These are phyloP conservation scores for Barnettozyma californica DNA, from an alignment of 805 yeast genomes.

Conservation along the genomic window DNA sequence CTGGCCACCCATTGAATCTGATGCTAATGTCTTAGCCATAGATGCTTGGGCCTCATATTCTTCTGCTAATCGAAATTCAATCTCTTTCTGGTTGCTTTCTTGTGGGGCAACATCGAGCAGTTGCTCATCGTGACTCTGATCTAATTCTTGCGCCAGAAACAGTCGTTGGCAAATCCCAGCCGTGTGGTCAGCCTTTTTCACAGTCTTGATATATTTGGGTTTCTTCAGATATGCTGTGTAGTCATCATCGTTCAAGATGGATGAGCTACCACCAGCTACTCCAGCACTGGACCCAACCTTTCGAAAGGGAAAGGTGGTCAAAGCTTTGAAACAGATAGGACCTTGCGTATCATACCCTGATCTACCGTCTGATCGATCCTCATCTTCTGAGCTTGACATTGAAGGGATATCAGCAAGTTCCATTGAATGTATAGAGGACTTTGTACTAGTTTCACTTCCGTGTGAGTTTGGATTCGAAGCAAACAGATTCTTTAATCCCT, in stretches of 20 bases:
- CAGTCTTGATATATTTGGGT: conserved; percentile 52
- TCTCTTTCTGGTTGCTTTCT: background rate
- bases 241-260: conserved; percentile 27
- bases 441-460: conserved; percentile 1
- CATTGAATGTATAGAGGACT: background rate
- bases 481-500: background rate
- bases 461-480: background rate
- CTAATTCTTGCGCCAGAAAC: conserved; percentile 63
- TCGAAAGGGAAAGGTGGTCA: background rate
- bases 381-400: conserved; percentile 16
- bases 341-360: conserved; percentile 5
- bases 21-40: background rate
- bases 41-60: conserved; percentile 5
- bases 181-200: conserved; percentile 41
- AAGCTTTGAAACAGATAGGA: background rate
- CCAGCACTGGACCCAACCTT: background rate
- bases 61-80: conserved; percentile 2
- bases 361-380: conserved; percentile 5
- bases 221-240: conserved; percentile 37
- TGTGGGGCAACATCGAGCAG: background rate
- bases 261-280: background rate
- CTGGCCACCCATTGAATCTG: conserved; percentile 10
- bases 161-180: conserved; percentile 44
- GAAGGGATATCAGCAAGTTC: background rate
- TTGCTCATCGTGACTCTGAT: conserved; percentile 14